Base-by-base conservation (phyloP, 192 early-diverging fungal species). In the Rhizoclosmatium globosum region DNA sequence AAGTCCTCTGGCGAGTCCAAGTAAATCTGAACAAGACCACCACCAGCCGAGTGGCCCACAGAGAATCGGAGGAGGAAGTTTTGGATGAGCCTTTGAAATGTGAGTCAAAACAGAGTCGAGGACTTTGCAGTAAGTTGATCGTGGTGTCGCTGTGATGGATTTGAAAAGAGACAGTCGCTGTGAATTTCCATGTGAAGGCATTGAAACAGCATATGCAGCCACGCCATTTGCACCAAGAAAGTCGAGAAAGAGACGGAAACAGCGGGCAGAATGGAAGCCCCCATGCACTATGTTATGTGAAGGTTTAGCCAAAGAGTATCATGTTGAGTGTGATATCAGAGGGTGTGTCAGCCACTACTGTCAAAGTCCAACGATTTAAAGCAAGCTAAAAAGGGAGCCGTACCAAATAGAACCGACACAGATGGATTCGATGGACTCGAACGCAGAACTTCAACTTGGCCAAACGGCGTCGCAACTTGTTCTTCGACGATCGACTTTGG, bases 281-380 rank as follows among this genome's bases (percentile, higher is more conserved):
- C 48, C 48, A 15, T 50, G 48, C 48, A 50, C n/a, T n/a, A n/a
- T n/a, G n/a, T n/a, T 0, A 76, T 77, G 31, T 82, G n/a, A n/a
- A n/a, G n/a, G n/a, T n/a, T n/a, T n/a, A n/a, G n/a, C n/a, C n/a
- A n/a, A n/a, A n/a, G n/a, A n/a, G n/a, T n/a, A n/a, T n/a, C n/a
- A n/a, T n/a, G n/a, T n/a, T n/a, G n/a, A n/a, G n/a, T n/a, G n/a
- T n/a, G n/a, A n/a, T n/a, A n/a, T n/a, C n/a, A n/a, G n/a, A n/a
- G n/a, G n/a, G n/a, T n/a, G n/a, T n/a, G n/a, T n/a, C n/a, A n/a
- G n/a, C n/a, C n/a, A n/a, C n/a, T n/a, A n/a, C n/a, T n/a, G n/a
- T n/a, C n/a, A n/a, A n/a, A n/a, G n/a, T n/a, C n/a, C n/a, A n/a
- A n/a, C n/a, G n/a, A n/a, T n/a, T n/a, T n/a, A n/a, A n/a, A n/a